Evolutionary conservation across 2,329 filamentous ascomycete species (phyloP).

Genomic region (Fonsecaea monophora): DNA sequence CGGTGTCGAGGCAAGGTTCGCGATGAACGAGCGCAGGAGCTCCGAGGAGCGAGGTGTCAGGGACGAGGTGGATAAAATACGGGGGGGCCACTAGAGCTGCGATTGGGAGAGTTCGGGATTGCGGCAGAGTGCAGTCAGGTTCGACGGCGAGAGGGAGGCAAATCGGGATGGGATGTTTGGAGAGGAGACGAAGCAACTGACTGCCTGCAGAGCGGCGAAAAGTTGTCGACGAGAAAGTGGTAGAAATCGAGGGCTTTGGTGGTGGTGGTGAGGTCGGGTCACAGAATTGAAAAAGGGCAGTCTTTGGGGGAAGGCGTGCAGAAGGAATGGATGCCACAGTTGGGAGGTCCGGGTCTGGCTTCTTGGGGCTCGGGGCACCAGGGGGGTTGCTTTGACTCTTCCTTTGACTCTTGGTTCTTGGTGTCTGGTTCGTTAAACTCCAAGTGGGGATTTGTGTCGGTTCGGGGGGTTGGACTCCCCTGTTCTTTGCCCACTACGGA

Average conservation of each 20-base stretch:
- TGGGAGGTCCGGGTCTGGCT: conserved; percentile 17
- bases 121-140: conserved; percentile 15
- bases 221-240: conserved; percentile 9
- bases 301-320: conserved; percentile 17
- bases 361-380: conserved; percentile 5
- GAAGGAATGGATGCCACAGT: conserved; percentile 12
- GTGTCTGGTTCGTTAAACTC: conserved; percentile 12
- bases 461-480: conserved; percentile 14
- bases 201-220: conserved; percentile 2
- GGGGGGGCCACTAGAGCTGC: conserved; percentile 14
- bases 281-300: conserved; percentile 22
- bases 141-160: conserved; percentile 3
- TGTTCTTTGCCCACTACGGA: conserved; percentile 3
- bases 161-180: background rate
- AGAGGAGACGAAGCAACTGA: background rate
- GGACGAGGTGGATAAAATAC: conserved; percentile 31
- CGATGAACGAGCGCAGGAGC: conserved; percentile 29
- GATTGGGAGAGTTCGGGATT: conserved; percentile 13
- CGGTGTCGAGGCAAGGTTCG: conserved; percentile 31
- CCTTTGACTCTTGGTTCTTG: conserved; percentile 1
- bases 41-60: conserved; percentile 34
- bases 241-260: conserved; percentile 5
- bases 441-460: conserved; percentile 6
- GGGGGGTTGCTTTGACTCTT: background rate
- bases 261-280: conserved; percentile 33